These are phyloP conservation scores for Penicillium expansum DNA, from an alignment of 2,329 filamentous ascomycete species.

Conservation along the genomic window DNA sequence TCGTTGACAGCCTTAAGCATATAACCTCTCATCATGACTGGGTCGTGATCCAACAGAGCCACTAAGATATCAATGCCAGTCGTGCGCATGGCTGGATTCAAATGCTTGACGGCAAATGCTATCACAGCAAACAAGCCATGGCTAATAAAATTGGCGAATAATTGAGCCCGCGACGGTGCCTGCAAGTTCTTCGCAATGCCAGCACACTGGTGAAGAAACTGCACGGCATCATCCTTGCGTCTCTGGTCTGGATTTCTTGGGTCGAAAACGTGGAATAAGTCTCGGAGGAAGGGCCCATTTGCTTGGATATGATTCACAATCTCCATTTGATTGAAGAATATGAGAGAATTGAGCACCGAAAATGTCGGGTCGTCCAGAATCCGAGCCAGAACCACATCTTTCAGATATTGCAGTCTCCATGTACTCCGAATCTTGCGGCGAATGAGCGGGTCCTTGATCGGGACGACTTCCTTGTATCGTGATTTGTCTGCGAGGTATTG, in stretches of 20 bases:
- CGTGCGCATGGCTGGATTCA: slow-evolving; percentile 79
- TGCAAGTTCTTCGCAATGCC: slow-evolving; percentile 93
- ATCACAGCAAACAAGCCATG: slow-evolving; percentile 87
- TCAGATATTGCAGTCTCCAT: slow-evolving; percentile 92
- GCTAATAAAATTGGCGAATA: slow-evolving; percentile 87
- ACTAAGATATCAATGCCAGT: slow-evolving; percentile 93
- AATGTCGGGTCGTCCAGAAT: slow-evolving; percentile 98
- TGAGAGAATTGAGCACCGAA: slow-evolving; percentile 92
- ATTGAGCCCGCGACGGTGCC: slow-evolving; percentile 70
- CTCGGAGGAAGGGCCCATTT: slow-evolving; percentile 73
- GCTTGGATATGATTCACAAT: slow-evolving; percentile 92
- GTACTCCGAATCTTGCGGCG: slow-evolving; percentile 93
- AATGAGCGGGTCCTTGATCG: slow-evolving; percentile 77
- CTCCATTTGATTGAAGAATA: slow-evolving; percentile 98
- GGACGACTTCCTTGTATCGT: slow-evolving; percentile 93
- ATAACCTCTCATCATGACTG: slow-evolving; percentile 87
- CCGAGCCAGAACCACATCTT: slow-evolving; percentile 94
- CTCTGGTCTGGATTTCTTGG: slow-evolving; percentile 61
- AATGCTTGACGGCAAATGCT: slow-evolving; percentile 82
- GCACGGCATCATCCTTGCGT: slow-evolving; percentile 87
- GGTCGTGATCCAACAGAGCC: slow-evolving; percentile 92
- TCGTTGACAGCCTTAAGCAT: slow-evolving; percentile 91
- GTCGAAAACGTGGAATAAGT: slow-evolving; percentile 83
- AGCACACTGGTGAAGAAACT: slow-evolving; percentile 96
- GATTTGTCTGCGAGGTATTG: slow-evolving; percentile 87